phyloP scores from a whole-genome alignment of 2,329 filamentous ascomycete genomes.

The Aspergillus ibericus region DNA sequence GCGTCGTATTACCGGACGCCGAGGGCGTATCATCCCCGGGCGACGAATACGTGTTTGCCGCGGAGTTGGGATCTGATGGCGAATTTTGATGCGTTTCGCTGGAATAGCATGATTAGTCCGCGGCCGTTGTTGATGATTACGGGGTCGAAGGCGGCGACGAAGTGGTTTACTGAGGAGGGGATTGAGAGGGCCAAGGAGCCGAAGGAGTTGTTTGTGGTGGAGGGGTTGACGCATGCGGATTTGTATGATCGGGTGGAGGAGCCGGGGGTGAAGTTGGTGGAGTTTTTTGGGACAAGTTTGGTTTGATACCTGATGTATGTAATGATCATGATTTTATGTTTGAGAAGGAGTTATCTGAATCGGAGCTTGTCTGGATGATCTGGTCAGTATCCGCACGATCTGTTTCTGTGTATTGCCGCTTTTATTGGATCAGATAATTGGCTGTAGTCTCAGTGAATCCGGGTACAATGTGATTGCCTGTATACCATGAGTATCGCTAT shows the following conservation, averaged over 20 bases:
- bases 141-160: constrained; percentile 16
- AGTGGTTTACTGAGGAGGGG: constrained; percentile 16
- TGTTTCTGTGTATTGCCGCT: too few species aligned
- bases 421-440: too few species aligned
- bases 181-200: constrained; percentile 26
- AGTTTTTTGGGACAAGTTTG: constrained; percentile 1
- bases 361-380: too few species aligned
- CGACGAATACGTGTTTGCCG: background rate
- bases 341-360: too few species aligned
- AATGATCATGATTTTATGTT: too few species aligned
- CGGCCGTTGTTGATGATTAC: constrained; percentile 28
- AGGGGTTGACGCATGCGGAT: constrained; percentile 32
- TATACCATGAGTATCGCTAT: too few species aligned
- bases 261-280: background rate
- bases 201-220: constrained; percentile 34
- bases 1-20: too few species aligned
- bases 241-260: constrained; percentile 32
- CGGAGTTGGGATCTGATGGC: background rate
- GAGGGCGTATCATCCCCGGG: background rate
- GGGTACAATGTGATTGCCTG: too few species aligned
- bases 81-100: too few species aligned
- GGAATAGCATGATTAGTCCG: background rate
- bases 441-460: too few species aligned
- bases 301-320: too few species aligned
- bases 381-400: too few species aligned